Base-by-base conservation (phyloP, 1,284 basidiomycete species). In the Leccinum pachyderme region DNA sequence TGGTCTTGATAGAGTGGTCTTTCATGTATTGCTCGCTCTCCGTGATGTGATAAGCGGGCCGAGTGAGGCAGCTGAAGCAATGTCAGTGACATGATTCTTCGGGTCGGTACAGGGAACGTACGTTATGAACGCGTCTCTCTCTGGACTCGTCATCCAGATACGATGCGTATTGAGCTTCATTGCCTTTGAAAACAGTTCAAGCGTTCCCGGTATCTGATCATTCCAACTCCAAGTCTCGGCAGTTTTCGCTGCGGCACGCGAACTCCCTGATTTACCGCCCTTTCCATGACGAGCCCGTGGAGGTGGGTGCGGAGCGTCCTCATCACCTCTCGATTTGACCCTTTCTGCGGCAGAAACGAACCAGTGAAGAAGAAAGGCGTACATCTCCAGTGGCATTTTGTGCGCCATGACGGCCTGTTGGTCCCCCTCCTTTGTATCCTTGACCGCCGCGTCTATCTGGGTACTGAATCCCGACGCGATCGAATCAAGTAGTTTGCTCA, bases 1-100 rank as follows among this genome's bases (percentile, higher is more conserved):
- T 86, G 49, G 83, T 73, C 61, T 82, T 86, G 72, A 95, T 89
- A 13, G 83, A 79, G 39, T 81, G 73, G 9, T 73, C 73, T 72
- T 98, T 98, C 86, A 98, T 91, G 71, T 95, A 93, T 41, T 79
- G 74, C 67, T 98, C 95, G 59, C 81, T 89, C 71, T 98, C 94
- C 43, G 85, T 85, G 54, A 98, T 79, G 61, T 91, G 84, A 67
- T 95, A 95, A 0, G 89, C 92, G 0, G 93, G 90, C 49, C 86
- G 84, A 4, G 90, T 91, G 58, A 97, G 81, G 67, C 93, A 95
- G 47, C 91, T 93, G 46, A n/a, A 52, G 8, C 29, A 29, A 28
- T 15, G 52, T 62, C 31, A 55, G 28, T n/a, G 31, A 15, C 33
- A 25, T 6, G 2, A 44, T 27, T 29, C 7, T 74, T 22, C 7